Evolutionary conservation across 108 stramenopile genomes (phyloP), one percentile per base, ranked within the genome.

Genomic region (Fistulifera pelliculosa): DNA sequence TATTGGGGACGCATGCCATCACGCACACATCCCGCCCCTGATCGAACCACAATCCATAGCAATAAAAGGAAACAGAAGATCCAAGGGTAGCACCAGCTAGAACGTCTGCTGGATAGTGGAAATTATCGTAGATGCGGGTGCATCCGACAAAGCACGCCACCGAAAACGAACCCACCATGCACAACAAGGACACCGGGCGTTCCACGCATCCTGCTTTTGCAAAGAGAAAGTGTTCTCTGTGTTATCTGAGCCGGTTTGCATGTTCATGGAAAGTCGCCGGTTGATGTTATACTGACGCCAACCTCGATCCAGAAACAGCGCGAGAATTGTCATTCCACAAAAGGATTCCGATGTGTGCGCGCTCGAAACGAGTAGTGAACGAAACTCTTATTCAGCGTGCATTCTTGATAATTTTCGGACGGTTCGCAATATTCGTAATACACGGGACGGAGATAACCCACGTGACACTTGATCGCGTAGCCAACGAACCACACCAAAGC

Each of bases 101-200:
- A 19, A 84, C 65, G 61, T 84, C 83, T 4, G 83, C 78, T 0
- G 83, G 83, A 38, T 66, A 69, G 62, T 84, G 83, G 18, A 52
- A 42, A 43, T 80, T 77, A 65, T 84, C 79, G 16, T 43, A 60
- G 10, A 80, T 68, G n/a, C 83, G 69, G 27, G 62, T 68, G 18
- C 55, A 54, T 7, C 74, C 73, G 43, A 80, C 62, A 25, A 72
- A 84, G 2, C 63, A 11, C n/a, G 83, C 76, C 27, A 76, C 6
- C 14, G 51, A 11, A 52, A 76, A 47, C 0, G 82, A 77, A 6
- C 31, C 31, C 44, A 45, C 16, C 0, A 70, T 52, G 25, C 67
- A 68, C 1, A 69, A 23, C 22, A 79, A 40, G 5, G 72, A 68
- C 2, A 42, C 17, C 0, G 64, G 24, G 39, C 44, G 27, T 35